Evolutionary conservation across 2,329 filamentous ascomycete genomes (phyloP).

Genomic region (Aspergillus versicolor): DNA sequence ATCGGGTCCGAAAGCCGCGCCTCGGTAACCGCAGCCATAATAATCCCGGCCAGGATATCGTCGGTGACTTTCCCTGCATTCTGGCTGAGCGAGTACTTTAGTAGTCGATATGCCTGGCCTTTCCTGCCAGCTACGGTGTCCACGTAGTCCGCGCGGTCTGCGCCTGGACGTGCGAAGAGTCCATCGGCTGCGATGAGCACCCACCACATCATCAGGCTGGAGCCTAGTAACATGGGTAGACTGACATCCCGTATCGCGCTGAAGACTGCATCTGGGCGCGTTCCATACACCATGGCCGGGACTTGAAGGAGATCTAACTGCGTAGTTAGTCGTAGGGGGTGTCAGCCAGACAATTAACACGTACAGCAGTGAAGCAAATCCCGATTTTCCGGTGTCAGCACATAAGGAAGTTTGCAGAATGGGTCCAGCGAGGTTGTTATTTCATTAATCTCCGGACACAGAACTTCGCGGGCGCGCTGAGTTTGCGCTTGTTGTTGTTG

Average conservation of each 20-base stretch:
- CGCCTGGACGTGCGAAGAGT: neutral
- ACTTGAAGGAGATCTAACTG: neutral
- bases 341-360: neutral
- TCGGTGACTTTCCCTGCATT: neutral
- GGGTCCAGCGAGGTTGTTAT: constrained; percentile 1
- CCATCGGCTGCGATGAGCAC: neutral
- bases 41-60: neutral
- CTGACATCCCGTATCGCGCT: constrained; percentile 1
- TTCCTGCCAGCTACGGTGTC: neutral
- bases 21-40: constrained; percentile 2
- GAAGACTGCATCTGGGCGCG: neutral
- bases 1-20: neutral
- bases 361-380: neutral
- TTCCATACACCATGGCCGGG: neutral
- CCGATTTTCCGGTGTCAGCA: neutral
- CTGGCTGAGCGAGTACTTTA: neutral
- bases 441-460: neutral
- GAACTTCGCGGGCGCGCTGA: neutral
- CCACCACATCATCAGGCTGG: neutral
- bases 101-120: neutral
- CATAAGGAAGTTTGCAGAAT: neutral
- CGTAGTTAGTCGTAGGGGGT: neutral
- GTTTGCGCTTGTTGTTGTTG: neutral
- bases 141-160: too few species aligned
- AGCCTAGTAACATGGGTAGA: neutral